A percentile compares a stretch with the other conserved stretches of the same genome.
Evolutionary conservation across 495 filamentous ascomycete genomes (phyloP).

Genomic region (Aspergillus leporis): DNA sequence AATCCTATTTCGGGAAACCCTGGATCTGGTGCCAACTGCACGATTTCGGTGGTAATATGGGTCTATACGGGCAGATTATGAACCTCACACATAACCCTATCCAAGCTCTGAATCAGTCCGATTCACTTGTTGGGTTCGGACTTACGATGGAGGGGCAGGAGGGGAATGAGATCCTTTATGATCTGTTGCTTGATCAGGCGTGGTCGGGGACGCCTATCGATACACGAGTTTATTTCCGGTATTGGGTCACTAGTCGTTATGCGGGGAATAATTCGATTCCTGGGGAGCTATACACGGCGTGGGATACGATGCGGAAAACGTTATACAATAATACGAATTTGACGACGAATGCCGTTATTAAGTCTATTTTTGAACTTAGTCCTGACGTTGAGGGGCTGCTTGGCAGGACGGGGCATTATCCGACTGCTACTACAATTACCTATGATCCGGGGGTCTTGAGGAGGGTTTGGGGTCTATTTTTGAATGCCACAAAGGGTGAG

Average conservation of each 20-base stretch:
- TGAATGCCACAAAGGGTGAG: neutral
- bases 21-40: neutral
- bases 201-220: neutral
- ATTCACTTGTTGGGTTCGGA: neutral
- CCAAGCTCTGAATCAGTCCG: neutral
- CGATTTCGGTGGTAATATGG: neutral
- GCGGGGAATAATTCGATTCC: neutral
- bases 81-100: neutral
- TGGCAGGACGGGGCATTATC: neutral
- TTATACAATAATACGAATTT: neutral
- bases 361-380: neutral
- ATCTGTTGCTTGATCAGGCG: neutral
- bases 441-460: neutral
- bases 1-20: neutral
- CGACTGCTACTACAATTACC: neutral
- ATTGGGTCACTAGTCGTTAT: neutral
- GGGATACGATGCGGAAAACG: neutral
- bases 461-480: neutral
- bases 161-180: neutral
- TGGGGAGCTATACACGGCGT: neutral
- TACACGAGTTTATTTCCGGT: neutral
- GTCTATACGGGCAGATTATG: neutral
- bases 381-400: neutral
- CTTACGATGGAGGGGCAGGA: neutral
- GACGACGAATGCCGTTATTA: neutral